A percentile compares a stretch with the other conserved stretches of the same genome.
These are phyloP conservation scores for Exophiala sideris DNA, from an alignment of 2,329 filamentous ascomycete genomes.

Conservation along the genomic window DNA sequence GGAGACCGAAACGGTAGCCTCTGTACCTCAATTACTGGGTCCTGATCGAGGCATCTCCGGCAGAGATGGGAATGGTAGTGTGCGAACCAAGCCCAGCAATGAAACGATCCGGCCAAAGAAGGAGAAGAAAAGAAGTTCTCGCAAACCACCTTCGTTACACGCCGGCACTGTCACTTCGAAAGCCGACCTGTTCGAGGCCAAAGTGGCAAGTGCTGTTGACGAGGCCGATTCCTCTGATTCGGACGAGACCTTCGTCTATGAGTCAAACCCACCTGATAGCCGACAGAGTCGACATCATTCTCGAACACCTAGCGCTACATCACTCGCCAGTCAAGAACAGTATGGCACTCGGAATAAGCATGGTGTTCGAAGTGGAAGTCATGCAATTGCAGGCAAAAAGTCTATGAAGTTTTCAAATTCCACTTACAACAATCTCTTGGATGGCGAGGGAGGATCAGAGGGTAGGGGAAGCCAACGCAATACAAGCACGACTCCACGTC, in stretches of 20 bases:
- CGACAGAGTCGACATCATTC: slow-evolving; percentile 80
- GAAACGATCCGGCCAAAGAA: slow-evolving; percentile 95
- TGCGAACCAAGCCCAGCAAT: slow-evolving; percentile 84
- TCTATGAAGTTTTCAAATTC: slow-evolving; percentile 94
- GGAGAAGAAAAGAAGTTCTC: slow-evolving; percentile 75
- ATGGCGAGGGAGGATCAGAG: slow-evolving; percentile 66
- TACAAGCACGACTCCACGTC: slow-evolving; percentile 60
- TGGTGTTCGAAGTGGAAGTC: slow-evolving; percentile 61
- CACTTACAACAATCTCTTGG: slow-evolving; percentile 62
- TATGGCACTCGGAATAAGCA: slow-evolving; percentile 58
- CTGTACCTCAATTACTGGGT: slow-evolving; percentile 73
- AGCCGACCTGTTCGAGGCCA: slow-evolving; percentile 96
- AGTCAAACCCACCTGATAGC: slow-evolving; percentile 79
- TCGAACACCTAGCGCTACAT: slow-evolving; percentile 89
- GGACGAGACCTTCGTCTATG: slow-evolving; percentile 97
- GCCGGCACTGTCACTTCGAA: slow-evolving; percentile 72
- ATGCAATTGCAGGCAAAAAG: slow-evolving; percentile 70
- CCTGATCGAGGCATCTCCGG: slow-evolving; percentile 56
- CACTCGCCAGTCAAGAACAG: slow-evolving; percentile 54
- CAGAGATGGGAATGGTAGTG: slow-evolving; percentile 64
- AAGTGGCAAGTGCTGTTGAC: slow-evolving; percentile 92
- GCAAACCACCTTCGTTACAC: slow-evolving; percentile 64
- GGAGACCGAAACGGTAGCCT: slow-evolving; percentile 92
- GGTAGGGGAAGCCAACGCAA: slow-evolving; percentile 61
- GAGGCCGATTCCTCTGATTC: slow-evolving; percentile 96